phyloP scores from a whole-genome alignment of 441 rosid species.

The Eruca vesicaria region DNA sequence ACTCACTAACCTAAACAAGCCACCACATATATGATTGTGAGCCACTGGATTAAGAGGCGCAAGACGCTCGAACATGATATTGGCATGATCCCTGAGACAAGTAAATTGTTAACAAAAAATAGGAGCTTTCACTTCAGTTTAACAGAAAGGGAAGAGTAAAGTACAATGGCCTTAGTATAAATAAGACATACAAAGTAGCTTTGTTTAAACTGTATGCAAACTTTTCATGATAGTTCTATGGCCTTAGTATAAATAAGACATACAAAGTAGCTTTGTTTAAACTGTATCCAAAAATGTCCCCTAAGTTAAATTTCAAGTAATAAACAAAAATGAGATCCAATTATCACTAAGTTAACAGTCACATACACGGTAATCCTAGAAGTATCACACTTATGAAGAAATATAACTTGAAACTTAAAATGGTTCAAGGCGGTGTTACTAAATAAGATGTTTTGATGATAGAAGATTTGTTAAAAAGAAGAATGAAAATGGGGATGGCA shows the following conservation, averaged over 20 bases:
- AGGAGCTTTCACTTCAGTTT: not conserved
- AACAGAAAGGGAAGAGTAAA: slow-evolving; percentile 16
- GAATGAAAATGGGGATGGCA: slow-evolving; percentile 6
- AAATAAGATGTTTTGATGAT: slow-evolving; percentile 16
- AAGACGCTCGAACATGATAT: slow-evolving; percentile 76
- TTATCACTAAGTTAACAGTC: not conserved
- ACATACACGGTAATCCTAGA: slow-evolving; percentile 2
- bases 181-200: slow-evolving; percentile 1
- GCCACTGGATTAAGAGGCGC: slow-evolving; percentile 92
- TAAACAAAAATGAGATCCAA: slow-evolving; percentile 15
- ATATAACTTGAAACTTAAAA: slow-evolving; percentile 4
- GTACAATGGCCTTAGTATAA: not conserved
- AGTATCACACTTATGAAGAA: slow-evolving; percentile 12
- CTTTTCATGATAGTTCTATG: not conserved
- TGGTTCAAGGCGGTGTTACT: slow-evolving; percentile 5
- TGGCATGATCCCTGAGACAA: slow-evolving; percentile 85
- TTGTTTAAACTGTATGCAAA: slow-evolving; percentile 2
- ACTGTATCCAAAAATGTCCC: slow-evolving; percentile 15
- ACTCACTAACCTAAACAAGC: slow-evolving; percentile 71
- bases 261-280: slow-evolving; percentile 6
- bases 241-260: not conserved
- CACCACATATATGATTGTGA: slow-evolving; percentile 77
- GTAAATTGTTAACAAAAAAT: slow-evolving; percentile 14
- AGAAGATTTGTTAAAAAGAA: slow-evolving; percentile 12
- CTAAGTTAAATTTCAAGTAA: slow-evolving; percentile 4